Evolutionary conservation across 2,329 filamentous ascomycete genomes (phyloP).

Genomic region (Onygenales sp.): DNA sequence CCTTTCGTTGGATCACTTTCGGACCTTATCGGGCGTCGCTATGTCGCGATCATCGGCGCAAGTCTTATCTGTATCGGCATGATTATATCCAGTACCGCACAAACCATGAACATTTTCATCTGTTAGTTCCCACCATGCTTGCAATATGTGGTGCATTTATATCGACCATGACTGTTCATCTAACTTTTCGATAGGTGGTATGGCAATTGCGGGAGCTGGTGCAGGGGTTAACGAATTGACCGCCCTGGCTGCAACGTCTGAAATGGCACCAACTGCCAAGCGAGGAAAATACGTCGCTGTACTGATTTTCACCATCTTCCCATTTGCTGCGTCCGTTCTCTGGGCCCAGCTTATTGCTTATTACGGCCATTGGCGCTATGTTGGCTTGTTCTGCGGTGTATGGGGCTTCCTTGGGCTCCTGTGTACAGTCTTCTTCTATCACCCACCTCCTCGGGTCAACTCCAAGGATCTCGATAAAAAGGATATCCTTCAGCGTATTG

Average conservation of each 20-base stretch:
- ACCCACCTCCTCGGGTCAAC: slow-evolving; percentile 36
- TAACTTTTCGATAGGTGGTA: slow-evolving; percentile 31
- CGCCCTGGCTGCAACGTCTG: slow-evolving; percentile 57
- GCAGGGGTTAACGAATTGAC: slow-evolving; percentile 61
- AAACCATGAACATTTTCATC: slow-evolving; percentile 53
- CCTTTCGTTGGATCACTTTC: slow-evolving; percentile 58
- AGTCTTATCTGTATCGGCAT: slow-evolving; percentile 48
- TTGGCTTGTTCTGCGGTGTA: slow-evolving; percentile 32
- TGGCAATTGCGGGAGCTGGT: slow-evolving; percentile 53
- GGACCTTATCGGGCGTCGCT: slow-evolving; percentile 53
- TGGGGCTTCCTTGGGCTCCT: slow-evolving; percentile 35
- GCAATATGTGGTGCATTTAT: slow-evolving; percentile 18
- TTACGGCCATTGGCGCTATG: slow-evolving; percentile 36
- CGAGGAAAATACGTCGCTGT: slow-evolving; percentile 54
- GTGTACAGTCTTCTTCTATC: slow-evolving; percentile 35
- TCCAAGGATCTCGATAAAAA: slow-evolving; percentile 26
- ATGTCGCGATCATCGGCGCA: slow-evolving; percentile 48
- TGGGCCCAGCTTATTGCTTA: slow-evolving; percentile 49
- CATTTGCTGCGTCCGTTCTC: slow-evolving; percentile 53
- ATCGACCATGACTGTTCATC: not conserved
- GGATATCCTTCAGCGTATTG: slow-evolving; percentile 37
- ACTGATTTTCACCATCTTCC: slow-evolving; percentile 52
- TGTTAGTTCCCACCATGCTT: slow-evolving; percentile 27
- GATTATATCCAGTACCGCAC: slow-evolving; percentile 49
- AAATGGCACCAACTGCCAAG: slow-evolving; percentile 56